These are phyloP conservation scores for Boletus rubescentipes DNA, from an alignment of 768 basidiomycete genomes.

Conservation along the genomic window DNA sequence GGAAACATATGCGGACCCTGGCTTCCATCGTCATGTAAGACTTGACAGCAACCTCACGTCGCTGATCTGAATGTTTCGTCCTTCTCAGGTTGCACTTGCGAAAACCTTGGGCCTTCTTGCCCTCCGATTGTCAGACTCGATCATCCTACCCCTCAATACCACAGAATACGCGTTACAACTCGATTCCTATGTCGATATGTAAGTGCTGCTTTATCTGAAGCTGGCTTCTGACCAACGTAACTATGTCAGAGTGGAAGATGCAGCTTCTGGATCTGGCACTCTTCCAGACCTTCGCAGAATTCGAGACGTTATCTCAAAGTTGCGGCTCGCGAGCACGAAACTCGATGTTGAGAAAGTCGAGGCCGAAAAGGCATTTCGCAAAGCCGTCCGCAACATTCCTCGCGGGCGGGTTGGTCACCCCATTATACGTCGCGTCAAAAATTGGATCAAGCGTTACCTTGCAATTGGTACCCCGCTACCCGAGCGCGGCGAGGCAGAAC, in stretches of 20 bases:
- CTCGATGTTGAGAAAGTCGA: slow-evolving; percentile 59
- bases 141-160: slow-evolving; percentile 71
- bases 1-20: slow-evolving; percentile 71
- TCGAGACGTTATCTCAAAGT: slow-evolving; percentile 43
- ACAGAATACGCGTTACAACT: slow-evolving; percentile 72
- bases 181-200: slow-evolving; percentile 58
- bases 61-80: not conserved
- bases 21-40: slow-evolving; percentile 68
- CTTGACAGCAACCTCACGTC: not conserved
- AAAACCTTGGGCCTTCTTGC: slow-evolving; percentile 61
- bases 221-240: slow-evolving; percentile 14
- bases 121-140: slow-evolving; percentile 56
- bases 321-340: slow-evolving; percentile 50
- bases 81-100: slow-evolving; percentile 56
- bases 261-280: slow-evolving; percentile 27
- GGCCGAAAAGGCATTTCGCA: slow-evolving; percentile 53
- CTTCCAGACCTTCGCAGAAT: slow-evolving; percentile 41
- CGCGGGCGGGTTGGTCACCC: not conserved
- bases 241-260: slow-evolving; percentile 49
- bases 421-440: slow-evolving; percentile 3
- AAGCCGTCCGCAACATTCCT: slow-evolving; percentile 39
- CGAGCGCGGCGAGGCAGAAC: not conserved
- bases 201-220: slow-evolving; percentile 30
- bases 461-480: not conserved
- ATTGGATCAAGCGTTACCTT: slow-evolving; percentile 31